Conservation (phyloP, 2,329 filamentous ascomycete genomes). For the Colletotrichum costaricense region DNA sequence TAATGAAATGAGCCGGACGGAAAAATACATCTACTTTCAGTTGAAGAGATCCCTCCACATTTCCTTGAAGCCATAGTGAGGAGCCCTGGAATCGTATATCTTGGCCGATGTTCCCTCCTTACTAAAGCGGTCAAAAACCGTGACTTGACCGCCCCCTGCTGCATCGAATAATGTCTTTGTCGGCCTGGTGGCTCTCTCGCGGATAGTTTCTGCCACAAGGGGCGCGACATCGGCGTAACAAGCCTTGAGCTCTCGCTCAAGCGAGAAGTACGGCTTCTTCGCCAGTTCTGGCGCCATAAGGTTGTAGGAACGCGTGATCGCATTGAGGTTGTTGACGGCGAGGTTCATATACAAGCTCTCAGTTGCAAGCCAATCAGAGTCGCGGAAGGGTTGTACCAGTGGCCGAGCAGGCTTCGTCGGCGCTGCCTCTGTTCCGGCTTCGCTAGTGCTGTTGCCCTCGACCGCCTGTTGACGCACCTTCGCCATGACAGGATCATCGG, state of each 20-base stretch:
- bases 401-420: conserved; percentile 38
- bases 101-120: conserved; percentile 62
- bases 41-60: conserved; percentile 87
- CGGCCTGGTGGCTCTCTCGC: conserved; percentile 69
- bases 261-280: conserved; percentile 90
- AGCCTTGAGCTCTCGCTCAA: conserved; percentile 82
- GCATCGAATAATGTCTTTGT: conserved; percentile 46
- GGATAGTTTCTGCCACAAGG: conserved; percentile 77
- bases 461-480: conserved; percentile 50
- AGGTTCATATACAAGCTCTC: conserved; percentile 82
- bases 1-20: too few species aligned
- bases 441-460: background rate
- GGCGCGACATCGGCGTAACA: conserved; percentile 92
- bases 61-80: conserved; percentile 87
- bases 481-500: conserved; percentile 61
- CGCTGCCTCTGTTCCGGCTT: conserved; percentile 11
- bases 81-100: conserved; percentile 79
- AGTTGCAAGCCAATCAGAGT: conserved; percentile 78
- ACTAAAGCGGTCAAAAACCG: conserved; percentile 71
- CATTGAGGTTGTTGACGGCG: conserved; percentile 82
- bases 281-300: conserved; percentile 92
- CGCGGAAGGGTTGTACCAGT: conserved; percentile 76
- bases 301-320: conserved; percentile 88
- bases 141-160: conserved; percentile 49
- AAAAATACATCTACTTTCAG: background rate